Evolutionary conservation across 2,329 filamentous ascomycete species (phyloP), one percentile per base, ranked within the genome.

Genomic region (Sarocladium oryzae): DNA sequence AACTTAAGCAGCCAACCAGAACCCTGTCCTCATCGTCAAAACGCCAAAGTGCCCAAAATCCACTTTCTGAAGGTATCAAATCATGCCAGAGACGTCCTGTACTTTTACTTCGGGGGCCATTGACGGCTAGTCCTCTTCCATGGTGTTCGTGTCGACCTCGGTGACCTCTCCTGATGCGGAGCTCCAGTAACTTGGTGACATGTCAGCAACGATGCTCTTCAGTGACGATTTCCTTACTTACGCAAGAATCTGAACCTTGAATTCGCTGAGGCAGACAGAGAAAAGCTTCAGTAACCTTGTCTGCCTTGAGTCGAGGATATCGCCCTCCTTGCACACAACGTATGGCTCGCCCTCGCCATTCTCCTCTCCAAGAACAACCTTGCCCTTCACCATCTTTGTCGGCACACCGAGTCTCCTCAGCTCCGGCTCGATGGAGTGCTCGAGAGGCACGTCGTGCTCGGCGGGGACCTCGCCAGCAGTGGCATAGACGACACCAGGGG

Each of bases 261-360:
- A 99, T 73, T 97, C 90, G 53, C 89, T 88, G 70, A 93, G 82
- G 56, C 88, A 89, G 52, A 96, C 82, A 50, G 89, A 86, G 71
- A 99, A 97, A 62, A 96, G 77, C 81, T 97, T 97, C 69, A 99
- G 70, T 64, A 99, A 73, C 57, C 90, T 86, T 52, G 93, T 96
- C 78, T 99, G 93, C 61, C 92, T 81, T 58, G 88, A 91, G 69
- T 96, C 91, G 58, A 99, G 72, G 40, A 83, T 78, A 64, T 96
- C 82, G 10, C 92, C 93, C 68, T 90, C 85, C 62, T 83, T 84
- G 73, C 92, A 97, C 48, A 99, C 83, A 9, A 78, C 78, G 66
- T 91, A 95, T n/a, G 73, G 74, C 51, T 74, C 71, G 40, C 66
- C 72, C 52, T 69, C 64, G 59, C 86, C 84, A 51, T 65, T 67